Conservation (phyloP, 2,329 filamentous ascomycete species). For the Phialophora chinensis region DNA sequence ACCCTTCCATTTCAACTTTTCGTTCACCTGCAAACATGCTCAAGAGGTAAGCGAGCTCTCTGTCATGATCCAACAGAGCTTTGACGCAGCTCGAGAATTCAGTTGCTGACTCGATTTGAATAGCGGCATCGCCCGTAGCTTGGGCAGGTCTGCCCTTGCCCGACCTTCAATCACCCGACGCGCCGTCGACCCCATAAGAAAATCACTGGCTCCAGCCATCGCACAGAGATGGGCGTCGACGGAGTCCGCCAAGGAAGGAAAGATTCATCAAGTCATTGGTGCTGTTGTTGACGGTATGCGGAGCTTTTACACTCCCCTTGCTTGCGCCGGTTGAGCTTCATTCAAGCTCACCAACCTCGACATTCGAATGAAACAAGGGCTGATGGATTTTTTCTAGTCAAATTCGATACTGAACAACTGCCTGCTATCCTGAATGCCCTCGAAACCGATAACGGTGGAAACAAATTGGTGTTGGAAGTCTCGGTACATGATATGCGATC, state of each 20-base stretch:
- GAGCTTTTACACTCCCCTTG: constrained; percentile 43
- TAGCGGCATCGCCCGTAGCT: constrained; percentile 70
- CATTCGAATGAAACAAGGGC: constrained; percentile 22
- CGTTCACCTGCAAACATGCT: constrained; percentile 59
- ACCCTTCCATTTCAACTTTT: constrained; percentile 30
- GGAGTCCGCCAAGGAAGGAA: constrained; percentile 63
- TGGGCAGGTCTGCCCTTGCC: constrained; percentile 63
- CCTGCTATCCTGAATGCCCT: constrained; percentile 98
- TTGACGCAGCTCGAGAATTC: constrained; percentile 47
- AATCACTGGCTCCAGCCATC: constrained; percentile 64
- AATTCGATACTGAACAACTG: constrained; percentile 93
- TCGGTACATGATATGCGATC: constrained; percentile 67
- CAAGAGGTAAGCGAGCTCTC: constrained; percentile 60
- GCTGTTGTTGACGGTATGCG: constrained; percentile 94
- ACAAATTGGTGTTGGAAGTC: constrained; percentile 96
- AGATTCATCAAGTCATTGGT: constrained; percentile 87
- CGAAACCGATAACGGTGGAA: constrained; percentile 84
- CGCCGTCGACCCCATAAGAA: constrained; percentile 63
- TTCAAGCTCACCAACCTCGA: constrained; percentile 46
- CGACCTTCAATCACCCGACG: constrained; percentile 62
- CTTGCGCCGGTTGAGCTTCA: constrained; percentile 44
- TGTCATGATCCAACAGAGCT: constrained; percentile 19
- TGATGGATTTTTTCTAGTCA: constrained; percentile 66
- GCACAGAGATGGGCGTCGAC: constrained; percentile 67
- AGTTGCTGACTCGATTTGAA: constrained; percentile 38